Percentiles rank a stretch among this genome's conserved stretches.
phyloP scores from a whole-genome alignment of 2,329 filamentous ascomycete genomes.

The Botrytis sinoallii region DNA sequence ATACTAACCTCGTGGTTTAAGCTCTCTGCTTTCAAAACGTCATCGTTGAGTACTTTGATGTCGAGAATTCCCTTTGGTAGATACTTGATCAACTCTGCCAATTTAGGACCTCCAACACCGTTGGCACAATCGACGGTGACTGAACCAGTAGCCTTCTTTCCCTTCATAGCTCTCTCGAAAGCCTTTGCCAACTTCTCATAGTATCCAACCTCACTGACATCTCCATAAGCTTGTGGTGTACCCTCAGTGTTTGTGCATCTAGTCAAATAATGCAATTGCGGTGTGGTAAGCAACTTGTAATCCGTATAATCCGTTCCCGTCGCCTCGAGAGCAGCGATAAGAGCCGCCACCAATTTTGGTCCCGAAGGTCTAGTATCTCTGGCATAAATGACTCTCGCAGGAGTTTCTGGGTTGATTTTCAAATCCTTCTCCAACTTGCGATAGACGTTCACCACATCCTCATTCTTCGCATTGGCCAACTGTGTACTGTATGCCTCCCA shows the following conservation, averaged over 20 bases:
- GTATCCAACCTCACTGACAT: constrained; percentile 86
- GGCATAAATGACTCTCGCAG: constrained; percentile 82
- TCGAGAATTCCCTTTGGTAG: constrained; percentile 71
- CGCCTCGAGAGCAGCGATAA: constrained; percentile 76
- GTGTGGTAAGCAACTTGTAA: constrained; percentile 89
- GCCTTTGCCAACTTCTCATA: constrained; percentile 87
- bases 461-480: constrained; percentile 81
- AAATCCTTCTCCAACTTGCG: constrained; percentile 70
- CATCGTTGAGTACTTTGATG: constrained; percentile 87
- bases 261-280: constrained; percentile 96
- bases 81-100: constrained; percentile 80
- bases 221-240: constrained; percentile 82
- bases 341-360: constrained; percentile 73
- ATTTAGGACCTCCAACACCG: constrained; percentile 89
- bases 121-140: constrained; percentile 94
- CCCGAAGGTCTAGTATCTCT: constrained; percentile 93
- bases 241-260: constrained; percentile 91
- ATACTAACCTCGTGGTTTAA: constrained; percentile 77
- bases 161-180: constrained; percentile 78
- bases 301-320: constrained; percentile 73
- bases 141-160: constrained; percentile 68
- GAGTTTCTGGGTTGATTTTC: constrained; percentile 67
- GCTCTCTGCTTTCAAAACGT: constrained; percentile 83
- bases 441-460: constrained; percentile 74
- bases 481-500: constrained; percentile 89